phyloP scores from a whole-genome alignment of 371 early-diverging fungal species.

The Mortierella sp. region DNA sequence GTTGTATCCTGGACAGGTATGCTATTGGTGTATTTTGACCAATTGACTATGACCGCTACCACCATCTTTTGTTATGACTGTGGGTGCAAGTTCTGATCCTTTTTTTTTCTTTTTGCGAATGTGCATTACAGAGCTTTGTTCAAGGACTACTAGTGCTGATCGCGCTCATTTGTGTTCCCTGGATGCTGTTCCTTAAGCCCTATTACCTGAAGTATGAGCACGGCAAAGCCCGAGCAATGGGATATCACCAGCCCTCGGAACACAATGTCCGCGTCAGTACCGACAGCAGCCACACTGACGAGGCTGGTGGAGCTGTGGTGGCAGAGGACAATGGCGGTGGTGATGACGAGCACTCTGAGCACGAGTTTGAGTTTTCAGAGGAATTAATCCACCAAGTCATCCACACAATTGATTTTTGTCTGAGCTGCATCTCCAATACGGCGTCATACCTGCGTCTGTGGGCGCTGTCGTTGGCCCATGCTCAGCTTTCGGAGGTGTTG shows the following conservation, averaged over 20 bases:
- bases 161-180: conserved; percentile 96
- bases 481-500: conserved; percentile 98
- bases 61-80: neutral
- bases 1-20: conserved; percentile 92
- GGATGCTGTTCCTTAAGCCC: conserved; percentile 99
- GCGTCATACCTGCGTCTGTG: conserved; percentile 99
- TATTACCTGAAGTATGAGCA: conserved; percentile 87
- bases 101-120: neutral
- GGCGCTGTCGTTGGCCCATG: conserved; percentile 99
- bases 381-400: conserved; percentile 97
- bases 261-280: conserved; percentile 64
- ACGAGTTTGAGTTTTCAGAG: conserved; percentile 94
- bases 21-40: conserved; percentile 15
- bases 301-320: conserved; percentile 57
- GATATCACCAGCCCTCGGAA: conserved; percentile 81
- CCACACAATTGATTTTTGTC: conserved; percentile 99
- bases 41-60: neutral
- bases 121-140: conserved; percentile 72
- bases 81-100: neutral
- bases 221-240: conserved; percentile 77
- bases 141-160: conserved; percentile 90
- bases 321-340: conserved; percentile 42
- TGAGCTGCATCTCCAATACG: conserved; percentile 99
- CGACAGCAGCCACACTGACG: conserved; percentile 56
- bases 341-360: conserved; percentile 47